Evolutionary conservation across 2,329 filamentous ascomycete genomes (phyloP).

Genomic region (Cordyceps sp.): DNA sequence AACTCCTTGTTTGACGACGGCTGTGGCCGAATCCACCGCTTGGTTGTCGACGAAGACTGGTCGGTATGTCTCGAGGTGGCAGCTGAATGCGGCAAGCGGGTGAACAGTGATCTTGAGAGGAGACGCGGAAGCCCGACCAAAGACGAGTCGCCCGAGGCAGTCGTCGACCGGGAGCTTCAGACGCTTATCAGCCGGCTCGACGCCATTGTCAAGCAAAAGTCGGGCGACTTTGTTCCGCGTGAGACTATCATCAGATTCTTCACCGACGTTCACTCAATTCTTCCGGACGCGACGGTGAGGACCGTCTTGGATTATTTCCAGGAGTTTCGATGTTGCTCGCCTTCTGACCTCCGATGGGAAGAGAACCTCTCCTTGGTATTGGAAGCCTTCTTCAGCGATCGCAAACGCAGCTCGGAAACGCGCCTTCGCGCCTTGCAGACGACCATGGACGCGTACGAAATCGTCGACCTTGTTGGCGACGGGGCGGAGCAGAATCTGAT

Average conservation of each 20-base stretch:
- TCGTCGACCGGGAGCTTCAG: conserved; percentile 25
- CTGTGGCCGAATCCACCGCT: conserved; percentile 32
- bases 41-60: conserved; percentile 52
- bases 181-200: conserved; percentile 32
- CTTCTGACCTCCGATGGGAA: conserved; percentile 54
- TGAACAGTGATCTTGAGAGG: conserved; percentile 10
- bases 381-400: conserved; percentile 46
- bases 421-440: conserved; percentile 45
- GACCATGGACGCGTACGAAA: conserved; percentile 41
- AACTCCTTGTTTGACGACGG: conserved; percentile 38
- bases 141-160: conserved; percentile 17
- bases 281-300: conserved; percentile 47
- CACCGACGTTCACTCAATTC: conserved; percentile 38
- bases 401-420: conserved; percentile 40
- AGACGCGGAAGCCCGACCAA: conserved; percentile 6
- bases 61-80: conserved; percentile 42
- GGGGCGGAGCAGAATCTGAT: conserved; percentile 41
- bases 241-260: conserved; percentile 54
- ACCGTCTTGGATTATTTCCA: conserved; percentile 51
- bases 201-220: conserved; percentile 23
- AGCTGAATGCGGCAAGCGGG: conserved; percentile 29
- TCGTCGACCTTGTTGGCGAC: conserved; percentile 40
- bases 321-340: conserved; percentile 54
- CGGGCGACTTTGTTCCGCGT: conserved; percentile 41
- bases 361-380: conserved; percentile 44